Conservation (phyloP, 305 asterid species). For the Petunia hybrid region DNA sequence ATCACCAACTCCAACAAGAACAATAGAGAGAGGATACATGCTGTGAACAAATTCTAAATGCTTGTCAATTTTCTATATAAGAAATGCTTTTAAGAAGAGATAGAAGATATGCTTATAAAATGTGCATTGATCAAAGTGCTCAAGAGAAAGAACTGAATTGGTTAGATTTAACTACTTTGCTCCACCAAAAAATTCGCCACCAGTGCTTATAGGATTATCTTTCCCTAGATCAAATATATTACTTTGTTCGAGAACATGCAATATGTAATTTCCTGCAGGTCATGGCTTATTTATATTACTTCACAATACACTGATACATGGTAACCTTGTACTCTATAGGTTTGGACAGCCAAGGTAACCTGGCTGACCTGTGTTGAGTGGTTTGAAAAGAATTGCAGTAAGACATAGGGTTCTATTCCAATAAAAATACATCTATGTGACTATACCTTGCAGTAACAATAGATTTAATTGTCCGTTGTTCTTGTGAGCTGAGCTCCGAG, state of each 20-base stretch:
- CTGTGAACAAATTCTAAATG: constrained; percentile 46
- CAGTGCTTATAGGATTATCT: not conserved
- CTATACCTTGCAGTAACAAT: constrained; percentile 77
- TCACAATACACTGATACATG: not conserved
- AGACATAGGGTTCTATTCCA: not conserved
- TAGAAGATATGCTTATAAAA: not conserved
- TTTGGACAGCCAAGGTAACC: not conserved
- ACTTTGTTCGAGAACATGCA: not conserved
- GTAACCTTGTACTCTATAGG: not conserved
- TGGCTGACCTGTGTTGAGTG: not conserved
- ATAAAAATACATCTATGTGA: not conserved
- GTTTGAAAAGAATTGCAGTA: not conserved
- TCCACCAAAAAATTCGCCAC: not conserved
- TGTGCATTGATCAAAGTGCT: not conserved
- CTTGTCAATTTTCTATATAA: not conserved
- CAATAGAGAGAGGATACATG: constrained; percentile 73
- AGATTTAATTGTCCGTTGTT: constrained; percentile 67
- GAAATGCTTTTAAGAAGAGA: not conserved
- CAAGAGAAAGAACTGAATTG: no score
- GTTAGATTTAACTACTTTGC: no score
- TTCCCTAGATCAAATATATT: constrained; percentile 2
- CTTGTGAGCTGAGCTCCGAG: constrained; percentile 71
- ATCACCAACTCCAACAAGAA: constrained; percentile 93
- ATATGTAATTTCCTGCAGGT: not conserved
- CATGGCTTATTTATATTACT: constrained; percentile 3